These are phyloP conservation scores for Echinosophora koreensis DNA, from an alignment of 306 rosid species.

Conservation along the genomic window DNA sequence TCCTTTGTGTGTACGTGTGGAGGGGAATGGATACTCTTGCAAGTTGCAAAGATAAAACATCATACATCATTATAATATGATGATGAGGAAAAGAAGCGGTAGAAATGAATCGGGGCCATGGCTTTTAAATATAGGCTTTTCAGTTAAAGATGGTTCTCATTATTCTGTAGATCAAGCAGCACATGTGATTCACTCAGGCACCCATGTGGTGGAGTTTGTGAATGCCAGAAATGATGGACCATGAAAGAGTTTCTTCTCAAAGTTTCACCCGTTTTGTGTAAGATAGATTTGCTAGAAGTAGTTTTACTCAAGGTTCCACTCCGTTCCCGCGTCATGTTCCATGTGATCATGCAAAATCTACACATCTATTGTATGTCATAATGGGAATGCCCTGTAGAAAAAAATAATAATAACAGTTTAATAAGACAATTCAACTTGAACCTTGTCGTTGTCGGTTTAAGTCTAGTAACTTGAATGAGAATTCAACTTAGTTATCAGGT, in stretches of 20 bases:
- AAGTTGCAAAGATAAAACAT: slow-evolving; percentile 29
- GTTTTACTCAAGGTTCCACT: slow-evolving; percentile 31
- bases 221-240: slow-evolving; percentile 56
- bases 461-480: slow-evolving; percentile 6
- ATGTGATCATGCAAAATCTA: slow-evolving; percentile 30
- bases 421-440: neutral
- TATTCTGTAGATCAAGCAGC: slow-evolving; percentile 42
- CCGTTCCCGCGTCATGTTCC: slow-evolving; percentile 6
- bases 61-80: neutral
- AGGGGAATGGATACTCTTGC: slow-evolving; percentile 17
- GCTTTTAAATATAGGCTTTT: slow-evolving; percentile 44
- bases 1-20: slow-evolving; percentile 27
- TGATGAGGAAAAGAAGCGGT: slow-evolving; percentile 44
- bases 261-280: slow-evolving; percentile 32
- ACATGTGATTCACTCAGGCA: slow-evolving; percentile 50
- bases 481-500: neutral
- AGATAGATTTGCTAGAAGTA: slow-evolving; percentile 26
- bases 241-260: slow-evolving; percentile 45
- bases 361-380: neutral
- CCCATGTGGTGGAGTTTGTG: slow-evolving; percentile 55
- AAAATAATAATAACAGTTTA: neutral
- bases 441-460: neutral
- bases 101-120: slow-evolving; percentile 53
- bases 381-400: neutral
- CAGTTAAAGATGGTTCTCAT: slow-evolving; percentile 39